Evolutionary conservation across 2,329 filamentous ascomycete species (phyloP).

Genomic region (Aspergillus nomiae): DNA sequence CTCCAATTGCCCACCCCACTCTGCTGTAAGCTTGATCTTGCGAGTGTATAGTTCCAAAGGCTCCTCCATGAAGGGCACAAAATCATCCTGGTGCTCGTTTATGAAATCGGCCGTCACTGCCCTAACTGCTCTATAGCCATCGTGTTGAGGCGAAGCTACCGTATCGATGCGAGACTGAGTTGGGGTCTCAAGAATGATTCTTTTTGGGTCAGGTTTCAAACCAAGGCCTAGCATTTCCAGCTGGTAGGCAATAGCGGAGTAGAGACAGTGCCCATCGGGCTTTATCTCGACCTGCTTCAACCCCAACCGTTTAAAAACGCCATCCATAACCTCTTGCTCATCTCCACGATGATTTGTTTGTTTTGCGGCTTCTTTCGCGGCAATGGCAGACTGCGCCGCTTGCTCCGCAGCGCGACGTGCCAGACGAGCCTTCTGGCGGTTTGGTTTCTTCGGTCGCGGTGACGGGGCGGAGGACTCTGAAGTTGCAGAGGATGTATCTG

Average conservation of each 20-base stretch:
- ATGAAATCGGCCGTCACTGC: constrained; percentile 78
- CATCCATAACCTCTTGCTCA: constrained; percentile 71
- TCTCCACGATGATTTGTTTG: constrained; percentile 72
- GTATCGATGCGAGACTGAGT: constrained; percentile 35
- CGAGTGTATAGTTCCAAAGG: constrained; percentile 70
- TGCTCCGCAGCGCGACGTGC: constrained; percentile 86
- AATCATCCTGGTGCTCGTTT: constrained; percentile 71
- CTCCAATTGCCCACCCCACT: constrained; percentile 96
- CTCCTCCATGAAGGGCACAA: constrained; percentile 84
- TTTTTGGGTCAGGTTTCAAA: constrained; percentile 39
- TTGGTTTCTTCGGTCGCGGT: constrained; percentile 69
- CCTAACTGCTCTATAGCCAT: constrained; percentile 68
- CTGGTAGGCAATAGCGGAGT: constrained; percentile 88
- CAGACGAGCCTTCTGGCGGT: constrained; percentile 86
- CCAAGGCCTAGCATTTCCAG: constrained; percentile 55
- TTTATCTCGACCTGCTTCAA: constrained; percentile 77
- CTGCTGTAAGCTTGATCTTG: constrained; percentile 82
- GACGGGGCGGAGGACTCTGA: constrained; percentile 17
- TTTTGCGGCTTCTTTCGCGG: constrained; percentile 71
- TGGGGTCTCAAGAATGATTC: constrained; percentile 33
- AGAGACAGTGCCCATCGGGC: constrained; percentile 93
- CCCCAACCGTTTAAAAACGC: constrained; percentile 63
- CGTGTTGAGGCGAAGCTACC: constrained; percentile 39
- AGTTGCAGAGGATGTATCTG: constrained; percentile 17
- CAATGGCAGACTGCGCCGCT: constrained; percentile 67